Percentiles rank a stretch among this genome's conserved stretches.
These are phyloP conservation scores for Pseudogymnoascus sp. DNA, from an alignment of 2,329 filamentous ascomycete genomes.

Conservation along the genomic window DNA sequence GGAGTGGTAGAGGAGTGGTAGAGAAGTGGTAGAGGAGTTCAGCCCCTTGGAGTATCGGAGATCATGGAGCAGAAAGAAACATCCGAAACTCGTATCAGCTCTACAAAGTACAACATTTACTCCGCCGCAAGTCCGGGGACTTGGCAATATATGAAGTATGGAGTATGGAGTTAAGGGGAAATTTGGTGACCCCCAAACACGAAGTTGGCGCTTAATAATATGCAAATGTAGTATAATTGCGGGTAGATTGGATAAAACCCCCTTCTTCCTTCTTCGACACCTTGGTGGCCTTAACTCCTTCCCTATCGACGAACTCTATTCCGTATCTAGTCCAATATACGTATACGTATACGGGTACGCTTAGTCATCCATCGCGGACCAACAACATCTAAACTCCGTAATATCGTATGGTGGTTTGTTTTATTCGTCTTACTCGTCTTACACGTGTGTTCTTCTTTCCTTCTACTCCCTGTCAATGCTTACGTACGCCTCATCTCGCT, in stretches of 20 bases:
- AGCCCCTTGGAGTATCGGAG: neutral
- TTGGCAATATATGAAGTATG: neutral
- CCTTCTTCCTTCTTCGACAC: neutral
- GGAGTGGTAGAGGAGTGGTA: no score
- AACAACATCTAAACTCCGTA: neutral
- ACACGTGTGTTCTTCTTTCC: neutral
- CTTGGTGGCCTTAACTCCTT: neutral
- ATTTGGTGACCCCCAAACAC: neutral
- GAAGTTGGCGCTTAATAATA: neutral
- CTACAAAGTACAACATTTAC: neutral
- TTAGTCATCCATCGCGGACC: neutral
- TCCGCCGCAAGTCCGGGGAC: neutral
- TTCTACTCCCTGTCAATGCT: neutral
- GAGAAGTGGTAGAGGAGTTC: neutral
- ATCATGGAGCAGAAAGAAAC: neutral
- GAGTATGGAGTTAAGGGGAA: slow-evolving; percentile 7
- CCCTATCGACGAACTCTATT: neutral
- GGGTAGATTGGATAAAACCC: neutral
- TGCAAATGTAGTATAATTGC: neutral
- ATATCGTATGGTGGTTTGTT: neutral
- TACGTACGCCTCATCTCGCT: neutral
- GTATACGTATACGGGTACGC: neutral
- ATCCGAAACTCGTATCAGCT: slow-evolving; percentile 1
- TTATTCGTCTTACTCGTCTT: neutral
- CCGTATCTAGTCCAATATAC: neutral